These are phyloP conservation scores for Gaeumannomyces sp. DNA, from an alignment of 2,329 filamentous ascomycete genomes.

Conservation along the genomic window DNA sequence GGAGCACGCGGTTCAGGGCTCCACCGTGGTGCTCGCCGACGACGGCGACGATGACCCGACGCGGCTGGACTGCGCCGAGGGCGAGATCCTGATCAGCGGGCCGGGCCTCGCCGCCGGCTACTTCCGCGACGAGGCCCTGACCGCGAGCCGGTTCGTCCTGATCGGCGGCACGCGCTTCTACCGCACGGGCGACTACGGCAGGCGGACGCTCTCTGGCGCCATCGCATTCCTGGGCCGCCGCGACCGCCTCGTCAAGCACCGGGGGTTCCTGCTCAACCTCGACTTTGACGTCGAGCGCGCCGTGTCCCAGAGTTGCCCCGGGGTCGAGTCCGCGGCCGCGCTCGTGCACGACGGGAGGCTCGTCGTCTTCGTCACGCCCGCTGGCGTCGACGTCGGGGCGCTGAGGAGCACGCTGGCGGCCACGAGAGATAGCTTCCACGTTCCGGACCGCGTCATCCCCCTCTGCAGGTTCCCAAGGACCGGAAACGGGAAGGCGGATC, in stretches of 20 bases:
- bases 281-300: constrained; percentile 25
- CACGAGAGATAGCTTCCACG: background rate
- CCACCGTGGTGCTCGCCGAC: background rate
- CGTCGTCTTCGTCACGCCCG: constrained; percentile 15
- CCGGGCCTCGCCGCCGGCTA: background rate
- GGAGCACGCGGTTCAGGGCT: background rate
- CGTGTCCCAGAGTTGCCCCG: constrained; percentile 12
- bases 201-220: constrained; percentile 8
- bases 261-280: constrained; percentile 29
- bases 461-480: background rate
- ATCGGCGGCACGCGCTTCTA: constrained; percentile 3
- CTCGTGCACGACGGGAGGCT: constrained; percentile 16
- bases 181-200: constrained; percentile 10
- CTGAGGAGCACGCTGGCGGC: background rate
- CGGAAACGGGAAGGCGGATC: background rate
- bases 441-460: background rate
- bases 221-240: constrained; percentile 22
- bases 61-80: background rate
- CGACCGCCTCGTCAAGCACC: constrained; percentile 26
- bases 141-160: background rate
- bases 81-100: background rate
- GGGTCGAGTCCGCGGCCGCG: constrained; percentile 17
- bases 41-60: too few species aligned
- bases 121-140: background rate
- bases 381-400: background rate